phyloP scores from a whole-genome alignment of 441 rosid genomes.

The Euphorbia schlechtendalii region DNA sequence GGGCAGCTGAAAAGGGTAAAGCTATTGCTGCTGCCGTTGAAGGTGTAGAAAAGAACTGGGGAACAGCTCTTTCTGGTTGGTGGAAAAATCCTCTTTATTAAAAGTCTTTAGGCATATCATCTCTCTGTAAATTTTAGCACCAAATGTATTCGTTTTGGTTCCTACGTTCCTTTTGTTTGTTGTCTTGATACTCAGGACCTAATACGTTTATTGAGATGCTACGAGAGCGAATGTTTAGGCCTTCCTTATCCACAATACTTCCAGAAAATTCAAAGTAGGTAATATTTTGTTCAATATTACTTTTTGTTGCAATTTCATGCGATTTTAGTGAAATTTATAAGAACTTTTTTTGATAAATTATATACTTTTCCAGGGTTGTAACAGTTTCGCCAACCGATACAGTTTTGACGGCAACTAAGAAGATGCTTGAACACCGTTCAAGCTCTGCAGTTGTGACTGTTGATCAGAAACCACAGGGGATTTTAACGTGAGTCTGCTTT shows the following conservation, averaged over 20 bases:
- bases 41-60: slow-evolving; percentile 94
- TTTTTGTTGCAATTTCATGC: background rate
- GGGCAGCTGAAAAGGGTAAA: slow-evolving; percentile 97
- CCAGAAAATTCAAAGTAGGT: slow-evolving; percentile 95
- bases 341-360: slow-evolving; percentile 18
- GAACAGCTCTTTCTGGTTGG: slow-evolving; percentile 68
- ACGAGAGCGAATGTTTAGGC: slow-evolving; percentile 87
- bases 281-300: slow-evolving; percentile 36
- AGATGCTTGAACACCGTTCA: slow-evolving; percentile 72
- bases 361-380: slow-evolving; percentile 58
- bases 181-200: slow-evolving; percentile 46
- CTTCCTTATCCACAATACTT: slow-evolving; percentile 74
- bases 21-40: slow-evolving; percentile 99
- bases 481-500: slow-evolving; percentile 69
- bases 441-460: slow-evolving; percentile 77
- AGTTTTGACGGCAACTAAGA: slow-evolving; percentile 60
- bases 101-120: slow-evolving; percentile 5
- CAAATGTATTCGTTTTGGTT: slow-evolving; percentile 9
- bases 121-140: background rate
- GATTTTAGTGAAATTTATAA: background rate
- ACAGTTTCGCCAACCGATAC: slow-evolving; percentile 78
- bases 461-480: slow-evolving; percentile 73
- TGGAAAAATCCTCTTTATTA: slow-evolving; percentile 12
- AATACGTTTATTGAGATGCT: slow-evolving; percentile 82
- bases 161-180: slow-evolving; percentile 1